Conservation (phyloP, 2,329 filamentous ascomycete genomes). For the Teratosphaeria pseudoeucalypti region DNA sequence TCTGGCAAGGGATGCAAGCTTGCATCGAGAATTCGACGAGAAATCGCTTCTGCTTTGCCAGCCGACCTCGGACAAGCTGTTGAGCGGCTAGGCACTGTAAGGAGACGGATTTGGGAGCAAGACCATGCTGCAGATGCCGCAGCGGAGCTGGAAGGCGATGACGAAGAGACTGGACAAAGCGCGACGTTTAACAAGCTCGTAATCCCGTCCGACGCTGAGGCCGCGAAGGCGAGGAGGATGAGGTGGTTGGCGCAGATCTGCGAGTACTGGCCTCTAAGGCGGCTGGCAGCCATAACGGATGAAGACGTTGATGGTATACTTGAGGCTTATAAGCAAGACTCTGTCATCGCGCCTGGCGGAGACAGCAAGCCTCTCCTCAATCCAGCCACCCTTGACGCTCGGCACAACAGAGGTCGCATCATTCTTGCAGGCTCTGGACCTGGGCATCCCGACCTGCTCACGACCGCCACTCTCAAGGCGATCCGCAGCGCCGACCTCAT, state of each 20-base stretch:
- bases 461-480: constrained; percentile 67
- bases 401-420: constrained; percentile 52
- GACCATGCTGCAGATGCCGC: constrained; percentile 48
- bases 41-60: constrained; percentile 74
- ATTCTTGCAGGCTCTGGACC: constrained; percentile 87
- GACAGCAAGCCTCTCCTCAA: constrained; percentile 20
- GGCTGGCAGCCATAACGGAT: constrained; percentile 69
- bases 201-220: constrained; percentile 60
- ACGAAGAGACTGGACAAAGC: constrained; percentile 61
- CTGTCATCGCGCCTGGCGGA: constrained; percentile 20
- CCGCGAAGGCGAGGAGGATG: constrained; percentile 69
- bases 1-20: constrained; percentile 92
- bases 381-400: constrained; percentile 20
- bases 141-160: constrained; percentile 35
- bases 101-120: constrained; percentile 63
- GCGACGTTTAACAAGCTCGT: constrained; percentile 79
- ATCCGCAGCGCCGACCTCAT: constrained; percentile 67
- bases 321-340: constrained; percentile 52
- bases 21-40: constrained; percentile 75
- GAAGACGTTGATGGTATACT: constrained; percentile 68
- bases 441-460: constrained; percentile 84
- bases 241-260: constrained; percentile 93
- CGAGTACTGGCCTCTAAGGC: constrained; percentile 91
- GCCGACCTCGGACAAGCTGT: constrained; percentile 66
- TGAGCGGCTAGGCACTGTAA: constrained; percentile 61